phyloP scores from a whole-genome alignment of 371 early-diverging fungal genomes.

The Mortierella sp. region DNA sequence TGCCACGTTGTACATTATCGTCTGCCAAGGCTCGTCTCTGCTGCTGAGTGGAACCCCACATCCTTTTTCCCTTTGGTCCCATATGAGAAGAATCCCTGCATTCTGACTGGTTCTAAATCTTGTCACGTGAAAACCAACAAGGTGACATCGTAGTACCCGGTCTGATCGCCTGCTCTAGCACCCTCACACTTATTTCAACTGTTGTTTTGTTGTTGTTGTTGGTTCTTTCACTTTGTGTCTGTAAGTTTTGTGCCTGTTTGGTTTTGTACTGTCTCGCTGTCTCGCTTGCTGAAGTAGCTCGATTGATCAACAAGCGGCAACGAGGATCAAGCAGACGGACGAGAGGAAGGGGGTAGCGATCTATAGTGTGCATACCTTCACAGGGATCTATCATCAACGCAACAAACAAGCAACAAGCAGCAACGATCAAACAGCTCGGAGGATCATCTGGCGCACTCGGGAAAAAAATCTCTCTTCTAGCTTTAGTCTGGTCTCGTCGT shows the following conservation, averaged over 20 bases:
- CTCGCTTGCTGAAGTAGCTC: not conserved
- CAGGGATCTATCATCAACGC: not conserved
- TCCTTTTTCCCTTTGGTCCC: not conserved
- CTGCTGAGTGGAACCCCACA: not conserved
- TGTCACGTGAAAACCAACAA: not conserved
- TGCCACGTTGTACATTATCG: not conserved
- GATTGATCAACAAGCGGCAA: not conserved
- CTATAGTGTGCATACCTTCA: not conserved
- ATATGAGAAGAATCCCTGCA: too few relatives aligned
- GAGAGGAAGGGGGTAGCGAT: not conserved
- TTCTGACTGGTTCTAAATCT: not conserved
- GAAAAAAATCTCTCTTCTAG: not conserved
- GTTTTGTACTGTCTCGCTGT: conserved; percentile 1
- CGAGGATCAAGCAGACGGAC: not conserved
- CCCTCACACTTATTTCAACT: not conserved
- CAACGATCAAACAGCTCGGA: not conserved
- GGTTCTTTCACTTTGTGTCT: conserved; percentile 31
- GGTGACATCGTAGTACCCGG: not conserved
- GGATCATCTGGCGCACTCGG: conserved; percentile 1
- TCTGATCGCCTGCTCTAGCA: not conserved
- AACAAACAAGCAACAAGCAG: not conserved
- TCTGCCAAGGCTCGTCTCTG: not conserved
- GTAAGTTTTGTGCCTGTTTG: conserved; percentile 31
- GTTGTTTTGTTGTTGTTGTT: conserved; percentile 11
- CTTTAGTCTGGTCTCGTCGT: not conserved